phyloP scores from a whole-genome alignment of 1,284 basidiomycete species.

The Rhizoctonia solani region DNA sequence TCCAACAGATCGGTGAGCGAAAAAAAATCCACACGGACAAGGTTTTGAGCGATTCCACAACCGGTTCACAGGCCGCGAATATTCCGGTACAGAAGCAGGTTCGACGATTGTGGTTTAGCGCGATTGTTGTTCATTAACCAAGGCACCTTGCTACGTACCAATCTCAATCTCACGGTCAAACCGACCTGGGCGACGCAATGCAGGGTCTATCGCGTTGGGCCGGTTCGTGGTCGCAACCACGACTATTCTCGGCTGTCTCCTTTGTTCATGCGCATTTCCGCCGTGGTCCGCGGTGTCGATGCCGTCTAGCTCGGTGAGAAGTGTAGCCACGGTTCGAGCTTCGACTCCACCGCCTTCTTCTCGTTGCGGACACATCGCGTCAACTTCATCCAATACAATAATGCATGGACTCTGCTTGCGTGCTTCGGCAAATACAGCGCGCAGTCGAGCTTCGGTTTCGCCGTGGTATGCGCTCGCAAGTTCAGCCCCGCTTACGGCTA shows the following conservation, averaged over 20 bases:
- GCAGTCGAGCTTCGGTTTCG: constrained; percentile 90
- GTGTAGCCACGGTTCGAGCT: constrained; percentile 91
- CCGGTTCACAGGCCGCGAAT: background rate
- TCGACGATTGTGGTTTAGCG: background rate
- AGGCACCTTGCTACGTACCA: constrained; percentile 54
- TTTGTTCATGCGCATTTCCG: too few relatives aligned
- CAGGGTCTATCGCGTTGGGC: constrained; percentile 96
- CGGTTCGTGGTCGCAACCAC: constrained; percentile 98
- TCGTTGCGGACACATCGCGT: constrained; percentile 88
- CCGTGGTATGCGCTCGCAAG: constrained; percentile 94
- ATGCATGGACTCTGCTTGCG: constrained; percentile 83
- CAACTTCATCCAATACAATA: constrained; percentile 95
- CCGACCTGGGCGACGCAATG: constrained; percentile 88
- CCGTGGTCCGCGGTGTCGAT: constrained; percentile 62
- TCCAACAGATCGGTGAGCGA: background rate
- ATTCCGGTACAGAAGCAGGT: background rate
- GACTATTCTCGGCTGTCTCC: constrained; percentile 65
- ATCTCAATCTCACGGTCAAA: constrained; percentile 99
- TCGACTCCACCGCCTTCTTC: constrained; percentile 94
- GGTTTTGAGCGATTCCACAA: background rate
- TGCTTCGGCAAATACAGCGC: constrained; percentile 88
- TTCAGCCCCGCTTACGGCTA: constrained; percentile 93
- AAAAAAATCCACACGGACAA: background rate
- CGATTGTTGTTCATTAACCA: background rate
- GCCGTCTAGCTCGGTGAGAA: constrained; percentile 94